These are phyloP conservation scores for Berberis thunbergii DNA, from an alignment of 164 flowering plant species.

Conservation along the genomic window DNA sequence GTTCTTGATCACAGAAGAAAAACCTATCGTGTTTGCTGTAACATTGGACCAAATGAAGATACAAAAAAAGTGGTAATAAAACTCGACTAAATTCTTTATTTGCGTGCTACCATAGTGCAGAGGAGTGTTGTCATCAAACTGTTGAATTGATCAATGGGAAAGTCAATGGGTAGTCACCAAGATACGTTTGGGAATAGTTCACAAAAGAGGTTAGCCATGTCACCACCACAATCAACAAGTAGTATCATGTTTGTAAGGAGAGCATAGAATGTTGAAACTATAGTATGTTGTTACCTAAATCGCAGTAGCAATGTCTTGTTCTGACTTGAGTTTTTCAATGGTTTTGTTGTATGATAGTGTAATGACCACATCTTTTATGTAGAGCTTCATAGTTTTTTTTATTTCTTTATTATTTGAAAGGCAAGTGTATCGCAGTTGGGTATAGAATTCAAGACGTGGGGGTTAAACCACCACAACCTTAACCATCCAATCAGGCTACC, in stretches of 20 bases:
- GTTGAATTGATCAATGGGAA: conserved; percentile 45
- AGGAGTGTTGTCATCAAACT: conserved; percentile 37
- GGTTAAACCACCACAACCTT: too few relatives aligned
- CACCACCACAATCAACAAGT: conserved; percentile 60
- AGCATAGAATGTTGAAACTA: conserved; percentile 79
- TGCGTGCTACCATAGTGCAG: conserved; percentile 50
- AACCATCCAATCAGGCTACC: too few relatives aligned
- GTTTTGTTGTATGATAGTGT: conserved; percentile 53
- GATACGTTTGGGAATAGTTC: conserved; percentile 75
- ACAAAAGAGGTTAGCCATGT: conserved; percentile 72
- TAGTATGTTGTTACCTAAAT: conserved; percentile 64
- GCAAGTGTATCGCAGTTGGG: too few relatives aligned
- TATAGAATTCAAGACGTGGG: too few relatives aligned
- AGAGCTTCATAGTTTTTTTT: conserved; percentile 31
- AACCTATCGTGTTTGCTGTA: conserved; percentile 63
- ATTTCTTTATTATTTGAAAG: too few relatives aligned
- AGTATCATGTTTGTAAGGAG: conserved; percentile 69
- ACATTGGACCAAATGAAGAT: conserved; percentile 68
- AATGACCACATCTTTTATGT: conserved; percentile 68
- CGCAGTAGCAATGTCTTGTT: conserved; percentile 14
- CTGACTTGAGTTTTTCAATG: conserved; percentile 35
- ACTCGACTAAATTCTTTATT: conserved; percentile 20
- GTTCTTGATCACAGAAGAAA: conserved; percentile 80
- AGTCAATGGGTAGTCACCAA: conserved; percentile 75
- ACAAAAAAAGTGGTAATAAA: conserved; percentile 27